Evolutionary conservation across 2,329 filamentous ascomycete species (phyloP), one percentile per base, ranked within the genome.

Genomic region (Phaeoacremonium minimum): DNA sequence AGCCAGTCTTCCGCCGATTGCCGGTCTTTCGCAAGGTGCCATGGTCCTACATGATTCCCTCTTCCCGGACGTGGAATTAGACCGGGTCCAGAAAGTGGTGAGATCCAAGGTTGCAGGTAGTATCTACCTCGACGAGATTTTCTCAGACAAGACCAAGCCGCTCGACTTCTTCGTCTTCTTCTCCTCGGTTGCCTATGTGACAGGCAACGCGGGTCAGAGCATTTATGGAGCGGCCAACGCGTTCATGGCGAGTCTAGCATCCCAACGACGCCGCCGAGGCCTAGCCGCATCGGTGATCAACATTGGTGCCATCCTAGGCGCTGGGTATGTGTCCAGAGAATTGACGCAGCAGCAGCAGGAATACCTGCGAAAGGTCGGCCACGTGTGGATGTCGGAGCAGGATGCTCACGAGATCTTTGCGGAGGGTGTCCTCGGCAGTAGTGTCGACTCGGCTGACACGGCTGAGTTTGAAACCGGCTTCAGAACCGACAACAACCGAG

Each of bases 161-260:
- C 42, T 58, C 6, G 55, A 57, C 33, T 57, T 53, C 40, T 52
- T 60, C 36, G 42, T 61, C 33, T 22, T 51, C 9, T 48, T 61
- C 19, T 57, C 55, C 0, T 61, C 57, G 3, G n/a, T 48, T 3
- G 38, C 46, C 4, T 32, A 28, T 18, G 38, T 56, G 6, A 32
- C 39, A 2, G 57, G 57, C 7, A 55, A 54, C 35, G 11, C 26
- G 11, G 51, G 48, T 6, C 69, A 74, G 45, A 39, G 52, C 11
- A 67, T 62, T 39, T 74, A 74, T 38, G 45, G 51, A 2, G 62
- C 64, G 1, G 64, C 61, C 2, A 70, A 70, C 39, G 43, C 41
- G 7, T 73, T 56, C 45, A 59, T 70, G 53, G 40, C 44, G 4
- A 42, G 42, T 3, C 44, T 73, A 1, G 58, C 36, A 1, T 32